phyloP scores from a whole-genome alignment of 2,329 filamentous ascomycete genomes.

The Lasiodiplodia sp. region DNA sequence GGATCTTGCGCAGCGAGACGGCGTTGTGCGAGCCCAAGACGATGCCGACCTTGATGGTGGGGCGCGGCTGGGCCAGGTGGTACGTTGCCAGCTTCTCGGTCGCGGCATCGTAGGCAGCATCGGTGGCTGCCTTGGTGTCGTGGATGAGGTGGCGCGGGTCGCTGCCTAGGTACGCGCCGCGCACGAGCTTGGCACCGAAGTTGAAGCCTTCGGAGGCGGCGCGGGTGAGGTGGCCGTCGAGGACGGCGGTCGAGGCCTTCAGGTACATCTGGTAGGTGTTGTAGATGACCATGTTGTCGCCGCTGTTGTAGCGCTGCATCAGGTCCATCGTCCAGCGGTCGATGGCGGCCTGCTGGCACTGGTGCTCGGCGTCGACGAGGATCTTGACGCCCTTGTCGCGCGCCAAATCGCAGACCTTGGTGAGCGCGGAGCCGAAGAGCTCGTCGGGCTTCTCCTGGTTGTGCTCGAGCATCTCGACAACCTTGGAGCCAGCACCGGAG shows the following conservation, averaged over 20 bases:
- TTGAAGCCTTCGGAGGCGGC: slow-evolving; percentile 59
- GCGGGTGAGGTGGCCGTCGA: slow-evolving; percentile 55
- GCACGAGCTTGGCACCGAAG: slow-evolving; percentile 63
- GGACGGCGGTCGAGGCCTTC: slow-evolving; percentile 52
- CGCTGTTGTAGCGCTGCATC: slow-evolving; percentile 60
- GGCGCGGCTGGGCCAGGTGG: slow-evolving; percentile 47
- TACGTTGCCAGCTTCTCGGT: slow-evolving; percentile 65
- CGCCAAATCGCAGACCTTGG: slow-evolving; percentile 53
- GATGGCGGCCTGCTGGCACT: slow-evolving; percentile 59
- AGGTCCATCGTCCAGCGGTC: slow-evolving; percentile 61
- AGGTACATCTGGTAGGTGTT: slow-evolving; percentile 67
- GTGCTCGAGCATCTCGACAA: slow-evolving; percentile 45
- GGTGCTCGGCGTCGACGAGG: slow-evolving; percentile 63
- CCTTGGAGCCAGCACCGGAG: slow-evolving; percentile 21
- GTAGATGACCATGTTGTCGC: slow-evolving; percentile 69
- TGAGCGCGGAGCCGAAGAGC: slow-evolving; percentile 52
- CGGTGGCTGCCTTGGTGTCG: slow-evolving; percentile 62
- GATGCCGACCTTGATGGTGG: slow-evolving; percentile 56
- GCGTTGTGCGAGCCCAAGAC: slow-evolving; percentile 86
- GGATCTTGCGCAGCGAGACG: slow-evolving; percentile 67
- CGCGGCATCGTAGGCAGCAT: slow-evolving; percentile 73
- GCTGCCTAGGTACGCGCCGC: slow-evolving; percentile 63
- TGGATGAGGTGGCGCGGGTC: slow-evolving; percentile 61
- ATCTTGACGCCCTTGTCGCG: slow-evolving; percentile 53
- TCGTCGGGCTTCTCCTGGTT: slow-evolving; percentile 48